phyloP scores from a whole-genome alignment of 2,329 filamentous ascomycete species.

The Amauroascus verrucosus region DNA sequence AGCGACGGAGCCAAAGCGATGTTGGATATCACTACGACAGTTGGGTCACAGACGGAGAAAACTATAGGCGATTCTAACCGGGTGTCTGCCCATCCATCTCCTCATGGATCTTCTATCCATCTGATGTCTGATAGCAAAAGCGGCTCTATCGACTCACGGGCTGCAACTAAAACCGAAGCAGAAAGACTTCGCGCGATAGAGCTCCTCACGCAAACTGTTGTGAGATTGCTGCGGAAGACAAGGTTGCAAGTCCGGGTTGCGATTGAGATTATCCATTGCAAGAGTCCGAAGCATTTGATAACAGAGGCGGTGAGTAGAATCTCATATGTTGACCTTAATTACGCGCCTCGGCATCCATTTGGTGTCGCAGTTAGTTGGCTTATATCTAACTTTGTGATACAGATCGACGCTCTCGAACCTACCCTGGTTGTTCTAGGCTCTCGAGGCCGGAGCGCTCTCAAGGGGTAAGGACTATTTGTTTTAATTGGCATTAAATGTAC shows the following conservation, averaged over 20 bases:
- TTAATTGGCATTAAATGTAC: background rate
- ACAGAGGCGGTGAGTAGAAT: constrained; percentile 62
- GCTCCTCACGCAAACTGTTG: constrained; percentile 70
- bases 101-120: constrained; percentile 18
- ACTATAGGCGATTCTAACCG: constrained; percentile 24
- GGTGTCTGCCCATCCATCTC: constrained; percentile 23
- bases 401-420: constrained; percentile 82
- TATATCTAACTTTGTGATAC: constrained; percentile 16
- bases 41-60: constrained; percentile 52
- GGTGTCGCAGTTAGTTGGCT: background rate
- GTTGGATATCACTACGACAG: constrained; percentile 62
- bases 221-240: constrained; percentile 82
- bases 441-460: constrained; percentile 79
- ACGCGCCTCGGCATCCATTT: background rate
- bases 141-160: constrained; percentile 40
- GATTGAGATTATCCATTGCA: constrained; percentile 95
- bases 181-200: constrained; percentile 74
- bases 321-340: background rate
- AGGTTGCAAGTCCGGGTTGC: constrained; percentile 84
- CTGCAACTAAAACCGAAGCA: constrained; percentile 55
- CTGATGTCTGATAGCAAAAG: constrained; percentile 31
- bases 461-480: constrained; percentile 56
- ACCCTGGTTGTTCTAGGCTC: constrained; percentile 90
- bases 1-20: constrained; percentile 66
- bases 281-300: constrained; percentile 90